Base-by-base conservation (phyloP, 208 protist species). In the Leishmania lainsoni region DNA sequence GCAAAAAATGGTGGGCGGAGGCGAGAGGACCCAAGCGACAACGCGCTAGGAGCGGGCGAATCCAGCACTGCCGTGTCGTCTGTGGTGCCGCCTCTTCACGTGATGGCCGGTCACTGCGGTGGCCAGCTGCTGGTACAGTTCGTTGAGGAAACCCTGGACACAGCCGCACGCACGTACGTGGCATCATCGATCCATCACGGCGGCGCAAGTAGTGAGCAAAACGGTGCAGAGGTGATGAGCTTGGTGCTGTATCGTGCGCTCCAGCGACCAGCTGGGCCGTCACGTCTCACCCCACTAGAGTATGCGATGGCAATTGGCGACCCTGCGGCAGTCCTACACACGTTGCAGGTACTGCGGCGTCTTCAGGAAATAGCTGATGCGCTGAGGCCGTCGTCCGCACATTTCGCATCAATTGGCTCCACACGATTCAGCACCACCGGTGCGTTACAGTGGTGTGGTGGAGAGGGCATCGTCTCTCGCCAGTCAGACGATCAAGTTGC, bases 211-310 rank as follows among this genome's bases (percentile, higher is more conserved):
- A 68, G 26, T 48, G 79, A 78, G n/a, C 79, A 54, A 29, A 71
- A 29, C n/a, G 81, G 69, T 35, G 68, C 71, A 22, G 83, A 83
- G 48, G 79, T 85, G 78, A 58, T 90, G 61, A 88, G 86, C 63
- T 63, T 85, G 45, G 29, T 84, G 48, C 75, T 94, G 10, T 86
- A 85, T 65, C 81, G 81, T 39, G 83, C 79, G 51, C 80, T 96
- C 39, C 85, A 91, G 72, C 77, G 65, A 14, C 86, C 83, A 2
- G 91, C 91, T 45, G 85, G 88, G 49, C 75, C 66, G 39, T 81
- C 81, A 69, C 90, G 87, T 32, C 85, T 94, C 58, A 94, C 91
- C 10, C 85, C 87, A 58, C 91, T 96, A 29, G 93, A 96, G 84
- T 92, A 89, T 73, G 85, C 90, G 58, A 81, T 96, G 58, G 90